Evolutionary conservation across 1,284 basidiomycete genomes (phyloP).

Genomic region (Papiliotrema laurentii): DNA sequence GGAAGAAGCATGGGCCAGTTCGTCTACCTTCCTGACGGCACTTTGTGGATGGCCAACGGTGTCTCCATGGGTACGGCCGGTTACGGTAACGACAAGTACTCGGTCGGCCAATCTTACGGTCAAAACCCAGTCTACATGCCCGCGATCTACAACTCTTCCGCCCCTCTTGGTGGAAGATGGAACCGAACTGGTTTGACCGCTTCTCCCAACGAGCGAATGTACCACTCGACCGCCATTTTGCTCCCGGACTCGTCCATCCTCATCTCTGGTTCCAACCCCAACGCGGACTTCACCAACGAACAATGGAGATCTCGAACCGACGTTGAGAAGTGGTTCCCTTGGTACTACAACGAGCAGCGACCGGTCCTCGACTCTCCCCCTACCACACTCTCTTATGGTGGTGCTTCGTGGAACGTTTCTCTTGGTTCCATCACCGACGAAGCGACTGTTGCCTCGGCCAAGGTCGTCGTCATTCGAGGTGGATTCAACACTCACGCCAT

Average conservation of each 20-base stretch:
- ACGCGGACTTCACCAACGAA: constrained; percentile 61
- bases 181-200: constrained; percentile 57
- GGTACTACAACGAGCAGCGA: constrained; percentile 60
- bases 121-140: constrained; percentile 46
- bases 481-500: constrained; percentile 95
- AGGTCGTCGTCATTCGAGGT: constrained; percentile 72
- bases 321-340: constrained; percentile 47
- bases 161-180: constrained; percentile 64
- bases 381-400: constrained; percentile 59
- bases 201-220: constrained; percentile 69
- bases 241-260: constrained; percentile 82
- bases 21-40: constrained; percentile 45
- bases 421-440: constrained; percentile 58
- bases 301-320: constrained; percentile 47
- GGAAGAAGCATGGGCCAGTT: constrained; percentile 79
- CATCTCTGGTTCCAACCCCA: constrained; percentile 89
- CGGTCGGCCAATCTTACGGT: constrained; percentile 43
- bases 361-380: constrained; percentile 52
- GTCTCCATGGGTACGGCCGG: constrained; percentile 63
- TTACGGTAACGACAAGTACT: constrained; percentile 48
- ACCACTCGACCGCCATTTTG: constrained; percentile 84
- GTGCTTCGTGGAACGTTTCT: constrained; percentile 69
- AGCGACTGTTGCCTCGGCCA: constrained; percentile 51
- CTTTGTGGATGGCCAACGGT: constrained; percentile 62
- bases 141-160: constrained; percentile 61